Base-by-base conservation (phyloP, 1,284 basidiomycete species). In the Fomitiporia mediterranea region DNA sequence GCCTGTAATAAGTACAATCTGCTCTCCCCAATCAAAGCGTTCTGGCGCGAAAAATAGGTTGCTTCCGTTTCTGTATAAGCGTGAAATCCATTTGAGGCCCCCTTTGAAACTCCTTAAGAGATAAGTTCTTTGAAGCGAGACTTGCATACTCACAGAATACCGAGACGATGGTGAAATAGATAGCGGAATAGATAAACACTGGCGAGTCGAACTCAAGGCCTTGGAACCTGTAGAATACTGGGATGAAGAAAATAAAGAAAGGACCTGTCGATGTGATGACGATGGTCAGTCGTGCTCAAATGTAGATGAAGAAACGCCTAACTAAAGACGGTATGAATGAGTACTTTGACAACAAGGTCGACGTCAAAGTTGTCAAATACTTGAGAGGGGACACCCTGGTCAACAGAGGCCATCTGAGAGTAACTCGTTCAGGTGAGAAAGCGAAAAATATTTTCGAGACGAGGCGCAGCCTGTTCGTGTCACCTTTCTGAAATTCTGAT, bases 1-100 rank as follows among this genome's bases (percentile, higher is more conserved):
- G 59, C 94, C 94, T 8, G 94, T 97, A 54, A 98, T 77, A 25
- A 97, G 74, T 2, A 96, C 85, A 59, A 94, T 82, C 69, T 97
- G 89, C 46, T 91, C 83, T 34, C 80, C 80, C 92, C 92, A 95
- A 63, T 90, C 82, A 35, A 92, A 69, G 39, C 72, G 77, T 11
- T 71, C 66, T 1, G 84, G 83, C 2, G 78, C 75, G 60, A 81
- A 83, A 19, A 90, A 65, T 47, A 84, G 66, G 61, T 74, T 84
- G 19, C 79, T 80, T 66, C 86, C 84, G 66, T 91, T 92, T 56
- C 87, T 77, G 66, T 89, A 89, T 52, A 89, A 63, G 47, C 73
- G 74, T 9, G 89, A 89, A 60, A 77, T 74, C 82, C 88, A 89
- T 64, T 77, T 82, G 9, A 84, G 61, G 59, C 79, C 71, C 83